phyloP scores from a whole-genome alignment of 2,329 filamentous ascomycete genomes.

The Fulvia fulva region DNA sequence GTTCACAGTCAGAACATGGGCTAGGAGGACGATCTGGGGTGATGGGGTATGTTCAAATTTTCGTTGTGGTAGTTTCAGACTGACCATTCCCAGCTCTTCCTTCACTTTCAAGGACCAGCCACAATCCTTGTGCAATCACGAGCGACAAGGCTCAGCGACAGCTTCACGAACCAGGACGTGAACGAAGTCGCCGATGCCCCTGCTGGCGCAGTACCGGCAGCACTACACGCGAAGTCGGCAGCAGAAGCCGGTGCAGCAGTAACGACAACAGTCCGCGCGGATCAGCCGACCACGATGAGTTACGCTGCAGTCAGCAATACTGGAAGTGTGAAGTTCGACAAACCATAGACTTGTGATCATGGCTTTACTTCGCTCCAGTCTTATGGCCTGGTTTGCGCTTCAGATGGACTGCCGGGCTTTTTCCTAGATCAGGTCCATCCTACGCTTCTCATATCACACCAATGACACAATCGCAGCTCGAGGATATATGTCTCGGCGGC shows the following conservation, averaged over 20 bases:
- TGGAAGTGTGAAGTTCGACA: slow-evolving; percentile 33
- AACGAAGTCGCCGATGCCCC: slow-evolving; percentile 86
- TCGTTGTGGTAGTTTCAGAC: neutral
- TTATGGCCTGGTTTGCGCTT: too few species aligned
- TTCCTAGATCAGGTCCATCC: too few species aligned
- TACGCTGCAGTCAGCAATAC: slow-evolving; percentile 32
- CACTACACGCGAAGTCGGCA: slow-evolving; percentile 40
- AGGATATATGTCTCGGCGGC: too few species aligned
- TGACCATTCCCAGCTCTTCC: slow-evolving; percentile 59
- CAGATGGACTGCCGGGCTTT: too few species aligned
- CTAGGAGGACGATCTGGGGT: slow-evolving; percentile 83
- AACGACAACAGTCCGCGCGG: slow-evolving; percentile 15
- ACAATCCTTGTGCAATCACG: slow-evolving; percentile 86
- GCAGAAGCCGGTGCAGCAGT: slow-evolving; percentile 27
- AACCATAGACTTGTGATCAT: neutral
- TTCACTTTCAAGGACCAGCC: slow-evolving; percentile 81
- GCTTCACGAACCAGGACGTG: slow-evolving; percentile 71
- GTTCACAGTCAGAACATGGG: slow-evolving; percentile 69
- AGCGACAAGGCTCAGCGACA: slow-evolving; percentile 72
- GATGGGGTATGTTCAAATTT: slow-evolving; percentile 56
- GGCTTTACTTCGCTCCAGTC: too few species aligned
- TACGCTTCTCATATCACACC: too few species aligned
- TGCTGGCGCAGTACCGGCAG: slow-evolving; percentile 63
- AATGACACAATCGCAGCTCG: too few species aligned
- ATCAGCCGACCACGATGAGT: slow-evolving; percentile 30